Percentiles rank a stretch among this genome's conserved stretches.
Conservation (phyloP, 1,284 basidiomycete genomes). For the Papiliotrema fonsecae region DNA sequence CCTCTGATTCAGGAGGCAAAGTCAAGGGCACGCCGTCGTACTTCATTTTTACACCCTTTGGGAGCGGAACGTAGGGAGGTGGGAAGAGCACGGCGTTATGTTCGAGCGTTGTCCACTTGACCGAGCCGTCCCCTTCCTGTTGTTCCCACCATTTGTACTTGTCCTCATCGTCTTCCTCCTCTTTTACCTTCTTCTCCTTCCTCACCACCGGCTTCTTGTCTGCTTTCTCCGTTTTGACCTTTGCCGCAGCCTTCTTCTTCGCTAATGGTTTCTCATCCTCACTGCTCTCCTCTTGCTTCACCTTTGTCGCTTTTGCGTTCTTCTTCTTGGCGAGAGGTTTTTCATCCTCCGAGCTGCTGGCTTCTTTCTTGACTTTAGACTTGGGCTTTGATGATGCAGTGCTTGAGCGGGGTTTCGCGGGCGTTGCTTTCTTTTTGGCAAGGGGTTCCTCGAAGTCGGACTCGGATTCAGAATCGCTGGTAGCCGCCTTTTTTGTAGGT, state of each 20-base stretch:
- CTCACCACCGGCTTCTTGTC: conserved; percentile 54
- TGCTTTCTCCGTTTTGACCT: conserved; percentile 48
- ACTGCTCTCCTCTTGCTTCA: conserved; percentile 17
- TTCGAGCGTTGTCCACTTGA: conserved; percentile 89
- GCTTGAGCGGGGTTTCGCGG: conserved; percentile 4
- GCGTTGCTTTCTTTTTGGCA: conserved; percentile 10
- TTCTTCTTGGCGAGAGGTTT: conserved; percentile 54
- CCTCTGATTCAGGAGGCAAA: conserved; percentile 82
- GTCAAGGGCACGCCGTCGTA: conserved; percentile 85
- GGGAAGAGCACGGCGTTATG: conserved; percentile 96
- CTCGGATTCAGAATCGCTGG: background rate
- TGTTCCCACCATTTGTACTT: conserved; percentile 76
- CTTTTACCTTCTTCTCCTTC: conserved; percentile 55
- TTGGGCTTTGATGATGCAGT: conserved; percentile 10
- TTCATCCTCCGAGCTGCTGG: conserved; percentile 55
- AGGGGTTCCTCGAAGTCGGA: conserved; percentile 23
- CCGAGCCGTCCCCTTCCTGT: conserved; percentile 63
- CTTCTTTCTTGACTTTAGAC: conserved; percentile 6
- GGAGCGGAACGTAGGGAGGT: conserved; percentile 84
- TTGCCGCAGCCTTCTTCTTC: conserved; percentile 35
- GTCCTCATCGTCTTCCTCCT: conserved; percentile 43
- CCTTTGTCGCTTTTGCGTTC: conserved; percentile 45
- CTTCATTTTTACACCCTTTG: conserved; percentile 83
- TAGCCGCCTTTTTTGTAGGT: background rate
- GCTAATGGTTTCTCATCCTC: conserved; percentile 66